phyloP scores from a whole-genome alignment of 768 basidiomycete genomes.

The Saitozyma sp. region DNA sequence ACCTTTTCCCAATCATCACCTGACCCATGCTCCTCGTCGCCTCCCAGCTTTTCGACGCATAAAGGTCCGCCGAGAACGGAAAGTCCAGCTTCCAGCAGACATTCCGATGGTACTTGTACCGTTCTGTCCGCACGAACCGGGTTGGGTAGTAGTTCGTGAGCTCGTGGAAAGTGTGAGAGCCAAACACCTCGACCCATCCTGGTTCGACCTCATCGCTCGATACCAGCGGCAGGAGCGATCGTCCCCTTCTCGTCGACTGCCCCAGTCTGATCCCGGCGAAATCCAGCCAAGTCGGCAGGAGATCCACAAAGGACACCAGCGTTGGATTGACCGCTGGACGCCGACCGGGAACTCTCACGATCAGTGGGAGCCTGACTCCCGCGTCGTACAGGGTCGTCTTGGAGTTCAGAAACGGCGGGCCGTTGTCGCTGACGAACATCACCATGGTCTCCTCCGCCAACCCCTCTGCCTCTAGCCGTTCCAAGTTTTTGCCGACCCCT shows the following conservation, averaged over 20 bases:
- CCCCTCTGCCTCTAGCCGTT: slow-evolving; percentile 8
- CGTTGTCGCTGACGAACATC: slow-evolving; percentile 23
- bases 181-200: slow-evolving; percentile 13
- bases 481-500: slow-evolving; percentile 21
- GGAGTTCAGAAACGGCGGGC: slow-evolving; percentile 28
- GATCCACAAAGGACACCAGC: slow-evolving; percentile 24
- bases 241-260: slow-evolving; percentile 8
- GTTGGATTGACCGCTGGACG: slow-evolving; percentile 13
- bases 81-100: slow-evolving; percentile 27
- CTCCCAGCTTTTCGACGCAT: slow-evolving; percentile 19
- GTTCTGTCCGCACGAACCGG: slow-evolving; percentile 10
- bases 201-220: slow-evolving; percentile 8
- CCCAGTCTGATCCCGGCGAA: slow-evolving; percentile 9
- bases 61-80: slow-evolving; percentile 24
- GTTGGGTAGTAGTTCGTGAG: slow-evolving; percentile 26
- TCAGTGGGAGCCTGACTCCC: slow-evolving; percentile 23
- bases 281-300: slow-evolving; percentile 23
- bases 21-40: slow-evolving; percentile 10
- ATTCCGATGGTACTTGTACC: slow-evolving; percentile 27
- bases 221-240: slow-evolving; percentile 17
- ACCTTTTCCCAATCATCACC: slow-evolving; percentile 11
- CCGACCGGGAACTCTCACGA: slow-evolving; percentile 15
- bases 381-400: slow-evolving; percentile 29
- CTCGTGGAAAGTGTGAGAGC: slow-evolving; percentile 30
- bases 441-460: slow-evolving; percentile 18